Evolutionary conservation across 148 eudicot genomes (phyloP).

Genomic region (Amaranthus cruentus): DNA sequence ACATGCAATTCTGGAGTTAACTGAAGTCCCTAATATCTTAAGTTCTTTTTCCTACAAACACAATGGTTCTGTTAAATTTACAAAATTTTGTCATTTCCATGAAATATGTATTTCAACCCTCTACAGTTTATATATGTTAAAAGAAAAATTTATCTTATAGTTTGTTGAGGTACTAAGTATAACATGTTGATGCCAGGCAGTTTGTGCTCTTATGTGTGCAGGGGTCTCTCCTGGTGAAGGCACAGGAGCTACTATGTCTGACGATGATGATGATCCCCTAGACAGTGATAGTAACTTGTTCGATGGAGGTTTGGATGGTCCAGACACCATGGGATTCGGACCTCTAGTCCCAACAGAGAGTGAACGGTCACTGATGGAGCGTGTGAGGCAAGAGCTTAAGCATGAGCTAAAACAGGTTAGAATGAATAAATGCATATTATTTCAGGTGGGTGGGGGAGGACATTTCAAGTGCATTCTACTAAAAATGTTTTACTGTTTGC

Average conservation of each 20-base stretch:
- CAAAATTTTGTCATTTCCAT: background rate
- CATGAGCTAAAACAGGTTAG: constrained; percentile 66
- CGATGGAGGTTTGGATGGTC: constrained; percentile 66
- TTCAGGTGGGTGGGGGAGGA: background rate
- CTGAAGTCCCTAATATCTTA: background rate
- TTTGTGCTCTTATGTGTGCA: constrained; percentile 22
- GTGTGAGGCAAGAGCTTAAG: constrained; percentile 90
- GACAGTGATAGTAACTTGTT: constrained; percentile 65
- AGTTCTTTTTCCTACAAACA: background rate
- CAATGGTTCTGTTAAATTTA: background rate
- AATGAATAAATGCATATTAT: background rate
- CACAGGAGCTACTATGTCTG: constrained; percentile 95
- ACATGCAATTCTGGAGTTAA: background rate
- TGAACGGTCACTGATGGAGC: constrained; percentile 88
- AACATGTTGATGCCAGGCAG: constrained; percentile 4
- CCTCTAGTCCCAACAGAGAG: constrained; percentile 80
- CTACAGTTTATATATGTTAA: background rate
- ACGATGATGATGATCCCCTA: constrained; percentile 78
- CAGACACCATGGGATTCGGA: constrained; percentile 80
- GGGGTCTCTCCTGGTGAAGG: constrained; percentile 90
- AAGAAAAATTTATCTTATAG: background rate
- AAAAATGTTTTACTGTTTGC: background rate
- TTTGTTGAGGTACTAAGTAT: background rate
- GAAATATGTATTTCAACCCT: background rate
- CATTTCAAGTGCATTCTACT: constrained; percentile 8